These are phyloP conservation scores for Mucor circinelloides DNA, from an alignment of 371 early-diverging fungal genomes.

Conservation along the genomic window DNA sequence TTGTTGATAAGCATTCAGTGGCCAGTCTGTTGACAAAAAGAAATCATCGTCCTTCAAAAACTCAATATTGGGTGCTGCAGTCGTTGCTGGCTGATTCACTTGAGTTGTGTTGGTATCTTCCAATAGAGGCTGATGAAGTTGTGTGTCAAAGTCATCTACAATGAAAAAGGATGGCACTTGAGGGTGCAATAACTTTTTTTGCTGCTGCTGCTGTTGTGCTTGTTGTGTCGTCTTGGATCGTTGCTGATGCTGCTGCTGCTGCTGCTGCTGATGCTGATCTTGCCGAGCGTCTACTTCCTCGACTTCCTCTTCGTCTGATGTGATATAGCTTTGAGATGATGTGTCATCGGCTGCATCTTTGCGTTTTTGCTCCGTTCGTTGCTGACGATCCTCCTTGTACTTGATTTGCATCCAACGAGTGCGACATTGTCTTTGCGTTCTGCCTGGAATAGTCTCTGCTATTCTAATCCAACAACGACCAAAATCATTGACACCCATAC, in stretches of 20 bases:
- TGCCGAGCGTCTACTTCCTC: constrained; percentile 8
- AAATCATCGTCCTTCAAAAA: constrained; percentile 25
- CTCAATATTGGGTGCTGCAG: constrained; percentile 13
- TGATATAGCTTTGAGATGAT: constrained; percentile 24
- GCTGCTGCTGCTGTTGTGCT: not conserved
- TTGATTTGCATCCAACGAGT: constrained; percentile 70
- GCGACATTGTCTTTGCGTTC: constrained; percentile 78
- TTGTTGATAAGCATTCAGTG: constrained; percentile 16
- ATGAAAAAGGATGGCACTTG: constrained; percentile 21
- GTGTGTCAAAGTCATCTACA: constrained; percentile 30
- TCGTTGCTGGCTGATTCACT: not conserved
- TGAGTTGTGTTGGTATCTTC: not conserved
- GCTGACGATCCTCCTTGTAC: constrained; percentile 50
- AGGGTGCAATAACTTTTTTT: not conserved
- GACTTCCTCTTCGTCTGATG: constrained; percentile 32
- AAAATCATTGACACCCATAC: constrained; percentile 50
- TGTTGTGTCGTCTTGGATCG: not conserved
- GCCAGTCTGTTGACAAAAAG: constrained; percentile 25
- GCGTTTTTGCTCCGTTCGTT: constrained; percentile 14
- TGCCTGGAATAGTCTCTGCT: constrained; percentile 64
- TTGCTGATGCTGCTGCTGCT: constrained; percentile 3
- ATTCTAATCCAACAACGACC: constrained; percentile 78
- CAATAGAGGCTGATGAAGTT: constrained; percentile 4
- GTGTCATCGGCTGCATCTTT: constrained; percentile 18
- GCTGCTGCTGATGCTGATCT: not conserved